Evolutionary conservation across 179 eudicot species (phyloP), one percentile per base, ranked within the genome.

Genomic region (Spergularia azorica): DNA sequence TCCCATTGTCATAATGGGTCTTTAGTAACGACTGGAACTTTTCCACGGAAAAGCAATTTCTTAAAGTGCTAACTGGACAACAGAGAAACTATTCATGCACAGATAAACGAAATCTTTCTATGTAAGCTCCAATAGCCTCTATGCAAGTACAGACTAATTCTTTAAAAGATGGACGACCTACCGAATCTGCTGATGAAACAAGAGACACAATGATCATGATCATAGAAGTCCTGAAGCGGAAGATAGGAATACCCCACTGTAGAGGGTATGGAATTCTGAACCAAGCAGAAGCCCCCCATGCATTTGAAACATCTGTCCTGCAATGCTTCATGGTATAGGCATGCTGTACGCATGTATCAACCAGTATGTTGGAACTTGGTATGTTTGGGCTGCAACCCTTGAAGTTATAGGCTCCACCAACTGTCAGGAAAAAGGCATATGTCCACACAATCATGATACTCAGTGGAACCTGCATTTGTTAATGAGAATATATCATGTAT

Each of bases 221-320:
- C 65, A 95, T 63, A 68, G 95, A 88, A 73, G 99, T 95, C 79
- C 94, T 86, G 76, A 90, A 80, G 70, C 85, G 97, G 81, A 93
- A 93, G 73, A 91, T 79, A 72, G 99, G 99, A 64, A 90, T 79
- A 48, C 99, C 99, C 99, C 99, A 95, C 72, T 95, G 99, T 61
- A 95, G 74, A 39, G 99, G 99, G 83, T 95, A 95, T 3, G 99
- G 99, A 64, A 95, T 74, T 71, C 94, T 78, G 76, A 93, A 82
- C 99, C 99, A 95, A 15, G 89, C 83, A 77, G 99, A 87, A 64
- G 97, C 84, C 79, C 84, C 77, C 97, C 90, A 88, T 55, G 99
- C 99, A 87, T 90, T 76, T 14, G 99, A 95, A 81, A 91, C 97
- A 79, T 95, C 99, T 1, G 97, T 95, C 71, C 97, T 84, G 81